Base-by-base conservation (phyloP, 805 yeast species). In the Phaffomyces antillensis region DNA sequence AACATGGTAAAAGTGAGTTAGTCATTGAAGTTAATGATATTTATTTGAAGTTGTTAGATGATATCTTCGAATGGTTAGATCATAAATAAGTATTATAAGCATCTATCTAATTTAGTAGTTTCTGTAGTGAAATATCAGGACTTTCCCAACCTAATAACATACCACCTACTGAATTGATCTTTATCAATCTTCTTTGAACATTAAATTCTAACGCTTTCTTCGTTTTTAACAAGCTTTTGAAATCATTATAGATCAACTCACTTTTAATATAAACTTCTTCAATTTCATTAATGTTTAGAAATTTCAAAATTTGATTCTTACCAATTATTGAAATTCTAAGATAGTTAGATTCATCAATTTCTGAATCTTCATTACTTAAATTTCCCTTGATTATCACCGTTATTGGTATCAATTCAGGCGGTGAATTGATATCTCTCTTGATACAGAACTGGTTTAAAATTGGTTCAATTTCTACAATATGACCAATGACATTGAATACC, bases 201-300 rank as follows among this genome's bases (percentile, higher is more conserved):
- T 39, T 40, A n/a, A 55, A 23, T 2, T 37, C 38, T 3, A 44
- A 23, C 10, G 12, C 31, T 24, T 46, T 48, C 13, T 28, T 39
- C 1, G 36, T 16, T 7, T 38, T 43, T n/a, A 52, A 8, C 3
- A 55, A 39, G 3, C 18, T n/a, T 5, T 28, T 15, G 25, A 56
- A 34, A 4, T 43, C 42, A 9, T 35, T 23, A 28, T 43, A 42
- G 20, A 52, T 25, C 15, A 43, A 44, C 11, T 39, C 35, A 4
- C 50, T 36, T 1, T 42, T 40, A 15, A 56, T 39, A 41, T 58
- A 58, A 3, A 48, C 49, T 25, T 53, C 56, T 40, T 58, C 62
- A 30, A 55, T 38, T 36, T 56, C 62, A 15, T 42, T 26, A 47
- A 55, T 43, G 2, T 47, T 54, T 16, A 56, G 37, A 41, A 58